A percentile compares a stretch with the other conserved stretches of the same genome.
Conservation (phyloP, 2,329 filamentous ascomycete species). For the Incumbomyces lentus region DNA sequence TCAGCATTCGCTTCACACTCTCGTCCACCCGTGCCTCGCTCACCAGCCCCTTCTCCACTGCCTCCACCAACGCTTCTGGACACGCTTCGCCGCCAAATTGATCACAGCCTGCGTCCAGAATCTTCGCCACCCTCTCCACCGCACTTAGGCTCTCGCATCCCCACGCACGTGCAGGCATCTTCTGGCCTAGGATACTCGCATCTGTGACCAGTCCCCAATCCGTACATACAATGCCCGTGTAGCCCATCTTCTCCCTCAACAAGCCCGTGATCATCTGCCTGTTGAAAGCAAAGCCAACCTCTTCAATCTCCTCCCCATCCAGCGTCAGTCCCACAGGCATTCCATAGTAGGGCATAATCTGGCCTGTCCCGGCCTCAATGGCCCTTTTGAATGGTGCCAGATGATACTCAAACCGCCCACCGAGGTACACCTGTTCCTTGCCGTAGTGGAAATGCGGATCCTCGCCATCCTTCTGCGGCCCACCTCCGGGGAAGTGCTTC, state of each 20-base stretch:
- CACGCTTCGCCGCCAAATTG: constrained; percentile 43
- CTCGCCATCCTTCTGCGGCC: constrained; percentile 40
- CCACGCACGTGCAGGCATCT: constrained; percentile 27
- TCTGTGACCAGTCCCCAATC: constrained; percentile 47
- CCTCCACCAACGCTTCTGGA: constrained; percentile 34
- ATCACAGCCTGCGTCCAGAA: constrained; percentile 43
- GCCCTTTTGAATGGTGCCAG: constrained; percentile 10
- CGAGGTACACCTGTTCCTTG: constrained; percentile 43
- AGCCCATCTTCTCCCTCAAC: constrained; percentile 38
- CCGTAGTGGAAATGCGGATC: constrained; percentile 45
- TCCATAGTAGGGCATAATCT: constrained; percentile 15
- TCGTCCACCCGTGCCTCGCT: constrained; percentile 36
- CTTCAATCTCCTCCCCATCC: constrained; percentile 2
- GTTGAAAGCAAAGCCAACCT: constrained; percentile 40
- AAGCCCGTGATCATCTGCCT: constrained; percentile 42
- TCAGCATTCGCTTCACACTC: constrained; percentile 38
- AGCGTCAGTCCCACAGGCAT: constrained; percentile 5
- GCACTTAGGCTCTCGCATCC: constrained; percentile 38
- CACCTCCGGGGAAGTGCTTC: constrained; percentile 46
- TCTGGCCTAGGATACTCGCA: constrained; percentile 27
- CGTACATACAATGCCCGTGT: constrained; percentile 42
- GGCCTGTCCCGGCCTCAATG: constrained; percentile 7
- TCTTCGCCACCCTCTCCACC: constrained; percentile 32
- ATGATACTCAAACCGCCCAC: constrained; percentile 35
- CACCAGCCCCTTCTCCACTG: constrained; percentile 22